Percentiles rank a stretch among this genome's conserved stretches.
Conservation (phyloP, 169 alveolate species). For the Plasmodium gaboni region DNA sequence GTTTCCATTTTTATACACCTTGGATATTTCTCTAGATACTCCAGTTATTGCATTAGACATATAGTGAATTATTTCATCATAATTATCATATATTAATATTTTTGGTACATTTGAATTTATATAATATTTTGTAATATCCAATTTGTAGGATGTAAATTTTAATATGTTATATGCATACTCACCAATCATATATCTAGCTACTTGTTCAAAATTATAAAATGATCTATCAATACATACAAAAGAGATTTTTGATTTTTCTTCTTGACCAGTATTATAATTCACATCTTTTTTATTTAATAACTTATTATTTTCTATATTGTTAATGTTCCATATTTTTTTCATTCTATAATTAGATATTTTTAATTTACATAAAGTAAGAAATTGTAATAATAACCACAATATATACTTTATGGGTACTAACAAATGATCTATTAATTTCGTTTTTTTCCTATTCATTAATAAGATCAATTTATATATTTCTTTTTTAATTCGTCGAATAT, state of each 20-base stretch:
- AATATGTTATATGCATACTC: slow-evolving; percentile 70
- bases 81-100: slow-evolving; percentile 64
- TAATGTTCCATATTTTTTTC: slow-evolving; percentile 22
- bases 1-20: slow-evolving; percentile 37
- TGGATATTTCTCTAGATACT: slow-evolving; percentile 63
- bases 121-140: slow-evolving; percentile 69
- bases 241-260: slow-evolving; percentile 22
- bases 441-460: slow-evolving; percentile 42
- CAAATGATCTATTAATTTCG: slow-evolving; percentile 27
- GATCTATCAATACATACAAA: slow-evolving; percentile 71
- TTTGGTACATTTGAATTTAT: slow-evolving; percentile 53
- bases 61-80: slow-evolving; percentile 74
- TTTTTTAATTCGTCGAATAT: slow-evolving; percentile 29
- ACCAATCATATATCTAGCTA: slow-evolving; percentile 74
- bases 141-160: slow-evolving; percentile 65
- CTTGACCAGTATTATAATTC: too few relatives aligned
- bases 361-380: slow-evolving; percentile 40
- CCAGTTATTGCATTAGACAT: slow-evolving; percentile 69
- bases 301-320: neutral
- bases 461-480: slow-evolving; percentile 35
- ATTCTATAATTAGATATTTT: slow-evolving; percentile 14
- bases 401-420: slow-evolving; percentile 37
- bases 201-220: slow-evolving; percentile 63
- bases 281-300: neutral
- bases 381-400: slow-evolving; percentile 23